Conservation (phyloP, 345 rosid species). For the Bruguiera parviflora region DNA sequence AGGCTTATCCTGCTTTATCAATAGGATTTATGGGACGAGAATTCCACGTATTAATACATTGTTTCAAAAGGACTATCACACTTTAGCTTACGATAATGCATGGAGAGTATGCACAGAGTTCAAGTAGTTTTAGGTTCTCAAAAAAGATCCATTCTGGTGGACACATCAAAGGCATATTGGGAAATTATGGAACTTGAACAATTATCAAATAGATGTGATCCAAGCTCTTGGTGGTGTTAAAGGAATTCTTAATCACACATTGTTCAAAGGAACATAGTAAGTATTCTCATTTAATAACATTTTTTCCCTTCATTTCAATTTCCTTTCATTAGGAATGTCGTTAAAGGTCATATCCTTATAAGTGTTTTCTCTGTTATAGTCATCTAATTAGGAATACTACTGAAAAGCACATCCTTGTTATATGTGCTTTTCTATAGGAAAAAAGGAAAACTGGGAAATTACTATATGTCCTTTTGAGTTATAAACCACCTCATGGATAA, state of each 20-base stretch:
- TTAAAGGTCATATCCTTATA: no score
- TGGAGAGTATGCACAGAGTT: slow-evolving; percentile 99
- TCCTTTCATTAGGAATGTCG: no score
- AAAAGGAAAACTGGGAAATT: no score
- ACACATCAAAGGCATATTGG: slow-evolving; percentile 99
- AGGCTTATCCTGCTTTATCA: not conserved
- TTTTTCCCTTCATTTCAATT: not conserved
- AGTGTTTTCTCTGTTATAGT: no score
- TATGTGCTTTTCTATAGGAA: no score
- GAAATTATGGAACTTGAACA: slow-evolving; percentile 97
- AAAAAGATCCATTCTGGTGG: slow-evolving; percentile 99
- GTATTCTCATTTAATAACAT: slow-evolving; percentile 17
- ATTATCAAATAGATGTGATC: slow-evolving; percentile 97
- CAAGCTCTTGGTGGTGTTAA: slow-evolving; percentile 99
- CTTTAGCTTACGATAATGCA: slow-evolving; percentile 95
- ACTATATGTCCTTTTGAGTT: no score
- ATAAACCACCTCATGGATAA: no score
- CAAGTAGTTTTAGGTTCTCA: slow-evolving; percentile 95
- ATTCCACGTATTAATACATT: slow-evolving; percentile 97
- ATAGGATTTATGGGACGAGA: slow-evolving; percentile 99
- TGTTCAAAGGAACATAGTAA: slow-evolving; percentile 98
- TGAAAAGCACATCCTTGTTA: no score
- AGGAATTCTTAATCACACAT: slow-evolving; percentile 94
- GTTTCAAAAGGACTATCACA: slow-evolving; percentile 95
- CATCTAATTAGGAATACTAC: no score